These are phyloP conservation scores for Auriscalpium orientale DNA, from an alignment of 768 basidiomycete genomes.

Conservation along the genomic window DNA sequence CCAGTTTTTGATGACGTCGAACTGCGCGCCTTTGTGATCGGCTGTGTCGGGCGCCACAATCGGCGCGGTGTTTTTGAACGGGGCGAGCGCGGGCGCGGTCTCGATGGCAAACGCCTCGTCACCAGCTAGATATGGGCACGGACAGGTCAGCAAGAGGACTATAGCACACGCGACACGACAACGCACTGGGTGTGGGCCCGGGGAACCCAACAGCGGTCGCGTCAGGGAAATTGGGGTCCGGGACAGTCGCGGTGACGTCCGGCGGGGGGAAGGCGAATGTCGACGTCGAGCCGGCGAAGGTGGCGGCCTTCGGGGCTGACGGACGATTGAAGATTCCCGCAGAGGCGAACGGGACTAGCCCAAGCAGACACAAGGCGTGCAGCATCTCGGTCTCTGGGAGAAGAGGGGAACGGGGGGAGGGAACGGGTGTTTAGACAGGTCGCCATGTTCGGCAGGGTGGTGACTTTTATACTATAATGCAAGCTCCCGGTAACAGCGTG, in stretches of 20 bases:
- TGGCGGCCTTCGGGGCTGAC: conserved; percentile 20
- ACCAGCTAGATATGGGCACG: conserved; percentile 14
- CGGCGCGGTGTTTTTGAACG: conserved; percentile 33
- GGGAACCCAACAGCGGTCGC: conserved; percentile 36
- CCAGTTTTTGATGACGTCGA: conserved; percentile 38
- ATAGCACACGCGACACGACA: neutral
- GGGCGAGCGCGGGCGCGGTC: conserved; percentile 31
- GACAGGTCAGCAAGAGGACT: neutral
- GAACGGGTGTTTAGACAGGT: too few species aligned
- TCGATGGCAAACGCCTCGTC: conserved; percentile 20
- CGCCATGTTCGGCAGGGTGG: too few species aligned
- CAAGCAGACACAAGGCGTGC: neutral
- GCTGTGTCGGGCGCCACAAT: conserved; percentile 31
- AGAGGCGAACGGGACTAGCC: neutral
- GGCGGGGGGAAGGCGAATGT: conserved; percentile 37
- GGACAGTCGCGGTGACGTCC: conserved; percentile 25
- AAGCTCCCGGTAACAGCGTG: too few species aligned
- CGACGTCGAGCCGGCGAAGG: conserved; percentile 36
- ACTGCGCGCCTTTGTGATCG: conserved; percentile 25
- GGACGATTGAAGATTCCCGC: neutral
- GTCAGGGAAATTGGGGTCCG: conserved; percentile 33
- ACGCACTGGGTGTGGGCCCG: conserved; percentile 41
- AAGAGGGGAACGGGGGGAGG: neutral
- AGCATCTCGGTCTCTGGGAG: conserved; percentile 12
- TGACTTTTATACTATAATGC: too few species aligned